A percentile compares a stretch with the other conserved stretches of the same genome.
Evolutionary conservation across 352 stramenopile genomes (phyloP).

Genomic region (Phytophthora fragariae): DNA sequence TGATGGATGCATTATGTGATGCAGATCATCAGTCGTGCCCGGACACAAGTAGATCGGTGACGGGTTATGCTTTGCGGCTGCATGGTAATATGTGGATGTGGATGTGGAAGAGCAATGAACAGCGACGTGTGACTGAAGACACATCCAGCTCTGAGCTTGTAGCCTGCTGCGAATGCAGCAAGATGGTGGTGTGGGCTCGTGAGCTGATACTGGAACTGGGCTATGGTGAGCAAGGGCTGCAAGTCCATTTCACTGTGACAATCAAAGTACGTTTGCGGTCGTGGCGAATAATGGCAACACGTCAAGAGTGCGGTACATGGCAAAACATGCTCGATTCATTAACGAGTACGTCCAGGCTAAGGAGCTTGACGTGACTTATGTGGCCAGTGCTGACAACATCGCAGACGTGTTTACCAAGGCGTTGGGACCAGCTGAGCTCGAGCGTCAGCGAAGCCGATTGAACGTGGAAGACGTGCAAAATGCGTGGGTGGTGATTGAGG

Average conservation of each 20-base stretch:
- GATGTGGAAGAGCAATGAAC: too few species aligned
- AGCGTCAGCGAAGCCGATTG: too few species aligned
- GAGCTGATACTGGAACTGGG: not conserved
- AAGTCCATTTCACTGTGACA: slow-evolving; percentile 5
- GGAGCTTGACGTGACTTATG: not conserved
- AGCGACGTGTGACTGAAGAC: too few species aligned
- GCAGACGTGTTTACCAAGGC: not conserved
- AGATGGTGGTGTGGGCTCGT: too few species aligned
- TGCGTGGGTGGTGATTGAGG: too few species aligned
- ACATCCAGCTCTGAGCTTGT: too few species aligned
- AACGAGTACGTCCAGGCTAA: slow-evolving; percentile 4
- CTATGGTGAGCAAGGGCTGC: not conserved
- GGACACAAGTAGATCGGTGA: slow-evolving; percentile 4
- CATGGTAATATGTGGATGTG: too few species aligned
- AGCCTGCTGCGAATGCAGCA: too few species aligned
- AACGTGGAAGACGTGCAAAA: too few species aligned
- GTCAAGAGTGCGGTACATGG: slow-evolving; percentile 1
- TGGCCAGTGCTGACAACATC: not conserved
- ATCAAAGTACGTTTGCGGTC: slow-evolving; percentile 7
- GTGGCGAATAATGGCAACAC: slow-evolving; percentile 10
- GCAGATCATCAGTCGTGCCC: slow-evolving; percentile 9
- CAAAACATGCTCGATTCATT: slow-evolving; percentile 8
- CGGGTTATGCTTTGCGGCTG: not conserved
- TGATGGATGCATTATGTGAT: slow-evolving; percentile 2
- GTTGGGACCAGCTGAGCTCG: too few species aligned